These are phyloP conservation scores for Hymenoscyphus fraxineus DNA, from an alignment of 2,329 filamentous ascomycete species.

Conservation along the genomic window DNA sequence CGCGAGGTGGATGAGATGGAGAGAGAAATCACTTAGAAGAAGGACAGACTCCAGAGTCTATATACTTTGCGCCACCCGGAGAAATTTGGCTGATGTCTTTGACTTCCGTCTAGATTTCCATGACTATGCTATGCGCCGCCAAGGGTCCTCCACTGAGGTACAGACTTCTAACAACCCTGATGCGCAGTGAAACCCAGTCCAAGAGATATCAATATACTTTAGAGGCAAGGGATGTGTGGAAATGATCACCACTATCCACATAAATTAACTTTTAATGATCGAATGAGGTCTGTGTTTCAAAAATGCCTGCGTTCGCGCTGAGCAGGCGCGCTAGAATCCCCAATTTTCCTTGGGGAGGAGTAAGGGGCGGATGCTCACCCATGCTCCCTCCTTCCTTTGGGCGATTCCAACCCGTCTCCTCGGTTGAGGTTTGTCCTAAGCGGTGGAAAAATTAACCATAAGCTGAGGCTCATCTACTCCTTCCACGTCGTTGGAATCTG, in stretches of 20 bases:
- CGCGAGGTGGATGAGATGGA: slow-evolving; percentile 14
- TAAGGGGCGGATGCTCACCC: not conserved
- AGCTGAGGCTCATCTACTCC: not conserved
- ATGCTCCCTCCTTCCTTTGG: not conserved
- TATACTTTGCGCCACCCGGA: not conserved
- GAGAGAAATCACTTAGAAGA: not conserved
- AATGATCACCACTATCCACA: slow-evolving; percentile 9
- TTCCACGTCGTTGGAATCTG: not conserved
- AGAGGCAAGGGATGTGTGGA: not conserved
- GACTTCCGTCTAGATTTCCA: not conserved
- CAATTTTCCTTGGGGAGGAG: not conserved
- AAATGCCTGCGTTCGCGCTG: not conserved
- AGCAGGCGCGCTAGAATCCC: not conserved
- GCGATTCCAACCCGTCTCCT: not conserved
- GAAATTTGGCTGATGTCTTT: not conserved
- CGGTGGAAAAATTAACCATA: slow-evolving; percentile 2
- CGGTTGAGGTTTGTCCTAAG: not conserved
- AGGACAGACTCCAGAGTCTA: not conserved
- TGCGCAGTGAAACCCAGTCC: not conserved
- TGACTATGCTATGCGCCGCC: not conserved
- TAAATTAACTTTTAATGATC: slow-evolving; percentile 3
- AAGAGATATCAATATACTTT: slow-evolving; percentile 9
- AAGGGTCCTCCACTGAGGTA: not conserved
- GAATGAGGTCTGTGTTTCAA: not conserved
- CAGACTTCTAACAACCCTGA: not conserved